Conservation (phyloP, 2,329 filamentous ascomycete genomes). For the Rutstroemia sp. region DNA sequence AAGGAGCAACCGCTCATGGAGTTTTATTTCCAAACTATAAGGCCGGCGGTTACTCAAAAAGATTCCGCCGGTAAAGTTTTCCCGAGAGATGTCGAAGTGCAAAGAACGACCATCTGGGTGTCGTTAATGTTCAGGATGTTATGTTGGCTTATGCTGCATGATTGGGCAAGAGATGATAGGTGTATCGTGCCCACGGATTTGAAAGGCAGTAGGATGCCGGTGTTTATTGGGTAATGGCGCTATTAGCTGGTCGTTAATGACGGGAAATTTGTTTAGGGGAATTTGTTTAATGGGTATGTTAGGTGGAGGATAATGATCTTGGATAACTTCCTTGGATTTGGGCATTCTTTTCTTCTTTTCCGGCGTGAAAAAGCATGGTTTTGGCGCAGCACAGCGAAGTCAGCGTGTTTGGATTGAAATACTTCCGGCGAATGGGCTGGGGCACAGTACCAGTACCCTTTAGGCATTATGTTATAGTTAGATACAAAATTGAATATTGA, state of each 20-base stretch:
- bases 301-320: not conserved
- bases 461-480: not conserved
- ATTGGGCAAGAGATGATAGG: conserved; percentile 47
- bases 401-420: not conserved
- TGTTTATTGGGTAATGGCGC: conserved; percentile 38
- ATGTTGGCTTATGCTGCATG: conserved; percentile 50
- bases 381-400: not conserved
- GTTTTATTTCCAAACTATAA: conserved; percentile 42
- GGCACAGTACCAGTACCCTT: not conserved
- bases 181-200: conserved; percentile 47
- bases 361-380: not conserved
- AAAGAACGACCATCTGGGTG: conserved; percentile 41
- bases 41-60: conserved; percentile 32
- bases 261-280: not conserved
- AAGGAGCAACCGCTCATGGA: conserved; percentile 44
- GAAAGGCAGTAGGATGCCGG: conserved; percentile 46
- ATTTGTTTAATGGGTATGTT: not conserved
- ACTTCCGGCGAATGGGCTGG: not conserved
- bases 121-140: conserved; percentile 49
- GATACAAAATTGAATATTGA: too few species aligned
- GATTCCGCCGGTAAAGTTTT: conserved; percentile 15
- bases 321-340: not conserved
- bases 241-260: not conserved
- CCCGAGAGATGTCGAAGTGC: not conserved
- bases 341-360: not conserved